phyloP scores from a whole-genome alignment of 331 rosid species.

The Acacia concinna region DNA sequence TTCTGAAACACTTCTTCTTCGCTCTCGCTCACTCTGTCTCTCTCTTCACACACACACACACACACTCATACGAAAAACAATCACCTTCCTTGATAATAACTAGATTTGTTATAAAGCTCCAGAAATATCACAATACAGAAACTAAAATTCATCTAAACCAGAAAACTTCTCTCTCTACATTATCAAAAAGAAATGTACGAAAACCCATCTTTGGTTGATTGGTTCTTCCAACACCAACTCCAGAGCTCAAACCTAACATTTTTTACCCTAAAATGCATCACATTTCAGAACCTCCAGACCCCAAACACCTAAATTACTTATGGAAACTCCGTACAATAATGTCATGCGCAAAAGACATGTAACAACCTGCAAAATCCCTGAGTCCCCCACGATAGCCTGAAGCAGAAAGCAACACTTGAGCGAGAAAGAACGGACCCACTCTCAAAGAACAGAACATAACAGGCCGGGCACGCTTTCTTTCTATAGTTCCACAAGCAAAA shows the following conservation, averaged over 20 bases:
- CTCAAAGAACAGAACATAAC: background rate
- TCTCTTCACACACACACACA: too few relatives aligned
- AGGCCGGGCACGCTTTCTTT: background rate
- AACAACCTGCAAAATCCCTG: slow-evolving; percentile 36
- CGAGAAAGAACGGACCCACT: slow-evolving; percentile 35
- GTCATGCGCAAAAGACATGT: slow-evolving; percentile 36
- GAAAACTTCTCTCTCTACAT: slow-evolving; percentile 25
- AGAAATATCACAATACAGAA: slow-evolving; percentile 21
- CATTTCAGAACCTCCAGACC: background rate
- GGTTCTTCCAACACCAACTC: background rate
- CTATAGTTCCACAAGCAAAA: slow-evolving; percentile 33
- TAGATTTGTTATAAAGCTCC: background rate
- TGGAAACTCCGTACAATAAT: slow-evolving; percentile 38
- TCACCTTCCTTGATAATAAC: slow-evolving; percentile 8
- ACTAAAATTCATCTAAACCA: background rate
- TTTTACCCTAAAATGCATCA: background rate
- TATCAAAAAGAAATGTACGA: slow-evolving; percentile 6
- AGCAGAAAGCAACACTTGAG: slow-evolving; percentile 44
- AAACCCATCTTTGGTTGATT: background rate
- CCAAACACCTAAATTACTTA: slow-evolving; percentile 5
- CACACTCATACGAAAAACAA: slow-evolving; percentile 3
- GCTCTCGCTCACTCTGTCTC: too few relatives aligned
- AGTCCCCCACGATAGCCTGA: slow-evolving; percentile 33
- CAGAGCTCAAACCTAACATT: background rate
- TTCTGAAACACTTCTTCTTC: slow-evolving; percentile 24